Evolutionary conservation across 805 yeast species (phyloP).

Genomic region (Diddensiella santjacobensis): DNA sequence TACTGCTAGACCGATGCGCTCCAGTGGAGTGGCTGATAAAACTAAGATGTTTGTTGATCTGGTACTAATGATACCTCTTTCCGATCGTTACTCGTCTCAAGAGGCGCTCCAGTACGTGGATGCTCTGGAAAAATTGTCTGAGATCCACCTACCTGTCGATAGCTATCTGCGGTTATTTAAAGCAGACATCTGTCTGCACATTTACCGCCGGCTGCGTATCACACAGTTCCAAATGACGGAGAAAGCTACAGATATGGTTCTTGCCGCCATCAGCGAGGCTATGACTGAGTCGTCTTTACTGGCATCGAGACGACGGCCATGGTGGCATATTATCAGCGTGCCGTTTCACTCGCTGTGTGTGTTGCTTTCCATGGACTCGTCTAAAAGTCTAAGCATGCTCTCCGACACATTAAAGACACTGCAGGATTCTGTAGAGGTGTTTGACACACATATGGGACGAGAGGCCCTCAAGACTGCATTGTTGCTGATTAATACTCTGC

Average conservation of each 20-base stretch:
- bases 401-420: neutral
- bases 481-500: neutral
- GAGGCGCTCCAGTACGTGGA: neutral
- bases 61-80: neutral
- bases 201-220: neutral
- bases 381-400: neutral
- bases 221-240: neutral
- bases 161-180: neutral
- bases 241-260: neutral
- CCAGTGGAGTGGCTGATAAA: neutral
- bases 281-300: neutral
- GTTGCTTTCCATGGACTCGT: neutral
- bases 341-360: slow-evolving; percentile 2
- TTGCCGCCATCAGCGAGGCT: neutral
- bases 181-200: neutral
- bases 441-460: neutral
- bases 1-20: neutral
- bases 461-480: neutral
- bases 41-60: neutral
- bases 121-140: neutral
- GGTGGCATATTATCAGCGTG: neutral
- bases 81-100: neutral
- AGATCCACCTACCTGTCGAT: neutral
- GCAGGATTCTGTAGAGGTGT: neutral
- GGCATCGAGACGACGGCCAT: neutral